phyloP scores from a whole-genome alignment of 2,329 filamentous ascomycete species.

The Alternaria atra region DNA sequence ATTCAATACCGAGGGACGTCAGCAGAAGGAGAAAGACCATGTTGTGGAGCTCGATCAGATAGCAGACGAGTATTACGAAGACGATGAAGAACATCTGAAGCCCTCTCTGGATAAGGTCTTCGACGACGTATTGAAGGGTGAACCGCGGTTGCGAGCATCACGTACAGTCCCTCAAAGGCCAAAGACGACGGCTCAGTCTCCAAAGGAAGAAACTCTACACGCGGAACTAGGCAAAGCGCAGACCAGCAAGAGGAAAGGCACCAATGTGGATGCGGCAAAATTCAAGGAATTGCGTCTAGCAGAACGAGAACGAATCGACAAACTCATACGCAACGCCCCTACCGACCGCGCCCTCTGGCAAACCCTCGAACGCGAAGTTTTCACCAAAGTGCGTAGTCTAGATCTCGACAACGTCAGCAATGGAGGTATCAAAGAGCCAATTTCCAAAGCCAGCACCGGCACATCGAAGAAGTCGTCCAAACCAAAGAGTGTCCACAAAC shows the following conservation, averaged over 20 bases:
- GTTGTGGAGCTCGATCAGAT: constrained; percentile 38
- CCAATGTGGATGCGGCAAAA: constrained; percentile 18
- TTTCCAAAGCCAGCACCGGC: not conserved
- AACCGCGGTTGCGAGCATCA: constrained; percentile 9
- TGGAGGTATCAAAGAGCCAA: constrained; percentile 9
- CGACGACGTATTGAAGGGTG: constrained; percentile 36
- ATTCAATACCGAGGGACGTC: constrained; percentile 30
- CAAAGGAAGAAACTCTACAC: constrained; percentile 4
- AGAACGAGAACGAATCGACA: constrained; percentile 64
- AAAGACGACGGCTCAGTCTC: not conserved
- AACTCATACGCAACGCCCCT: constrained; percentile 62
- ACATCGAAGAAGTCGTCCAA: not conserved
- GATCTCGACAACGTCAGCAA: constrained; percentile 55
- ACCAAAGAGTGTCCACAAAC: constrained; percentile 4
- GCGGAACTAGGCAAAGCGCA: constrained; percentile 10
- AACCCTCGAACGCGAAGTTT: constrained; percentile 72
- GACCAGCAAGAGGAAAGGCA: constrained; percentile 15
- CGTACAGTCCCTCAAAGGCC: constrained; percentile 10
- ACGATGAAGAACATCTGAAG: constrained; percentile 34
- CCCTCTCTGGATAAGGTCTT: constrained; percentile 43
- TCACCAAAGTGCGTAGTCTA: constrained; percentile 66
- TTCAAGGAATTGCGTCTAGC: constrained; percentile 23
- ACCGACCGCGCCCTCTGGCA: constrained; percentile 74
- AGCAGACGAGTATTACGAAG: constrained; percentile 44
- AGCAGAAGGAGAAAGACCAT: constrained; percentile 23